Evolutionary conservation across 768 basidiomycete species (phyloP), one percentile per base, ranked within the genome.

Genomic region (Pseudohyphozyma bogoriensis): DNA sequence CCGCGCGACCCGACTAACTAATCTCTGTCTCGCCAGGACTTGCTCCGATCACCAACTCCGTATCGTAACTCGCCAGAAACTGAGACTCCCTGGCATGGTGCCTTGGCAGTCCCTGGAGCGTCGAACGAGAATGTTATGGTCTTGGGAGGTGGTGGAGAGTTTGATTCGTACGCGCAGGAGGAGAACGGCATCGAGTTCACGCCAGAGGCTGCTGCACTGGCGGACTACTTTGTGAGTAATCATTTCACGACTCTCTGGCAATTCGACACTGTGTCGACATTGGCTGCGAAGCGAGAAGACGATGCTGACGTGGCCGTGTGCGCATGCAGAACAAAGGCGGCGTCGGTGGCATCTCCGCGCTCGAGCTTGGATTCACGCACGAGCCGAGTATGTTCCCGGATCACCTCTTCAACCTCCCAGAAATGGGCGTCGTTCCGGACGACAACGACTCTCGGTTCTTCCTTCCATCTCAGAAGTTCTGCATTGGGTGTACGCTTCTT

Each of bases 331-430:
- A 66, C 49, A 39, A 51, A 26, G 65, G 65, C 28, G 65, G 65
- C 7, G 65, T 66, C 20, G 55, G 65, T 3, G 65, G 65, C 5
- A 66, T 66, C 20, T 55, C 61, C 11, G 65, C 65, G 31, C 61
- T 66, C 42, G 65, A 66, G 33, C 52, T 66, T 2, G 65, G 65
- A 12, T 66, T 66, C 59, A 35, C 56, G 11, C 36, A n/a, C 28
- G 55, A 56, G 39, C 65, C 65, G 29, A 35, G 26, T 12, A 9
- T 66, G 12, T 66, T 33, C 31, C 49, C 61, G 4, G 61, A 66
- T 2, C 59, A 50, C 33, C 2, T 66, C 18, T 26, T 58, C 22
- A n/a, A n/a, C n/a, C n/a, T n/a, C n/a, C n/a, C n/a, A n/a, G 24
- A 51, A 12, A 51, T 60, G 3, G 29, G 15, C n/a, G 7, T 10